A percentile compares a stretch with the other conserved stretches of the same genome.
phyloP scores from a whole-genome alignment of 495 filamentous ascomycete species.

The Penicillium desertorum region DNA sequence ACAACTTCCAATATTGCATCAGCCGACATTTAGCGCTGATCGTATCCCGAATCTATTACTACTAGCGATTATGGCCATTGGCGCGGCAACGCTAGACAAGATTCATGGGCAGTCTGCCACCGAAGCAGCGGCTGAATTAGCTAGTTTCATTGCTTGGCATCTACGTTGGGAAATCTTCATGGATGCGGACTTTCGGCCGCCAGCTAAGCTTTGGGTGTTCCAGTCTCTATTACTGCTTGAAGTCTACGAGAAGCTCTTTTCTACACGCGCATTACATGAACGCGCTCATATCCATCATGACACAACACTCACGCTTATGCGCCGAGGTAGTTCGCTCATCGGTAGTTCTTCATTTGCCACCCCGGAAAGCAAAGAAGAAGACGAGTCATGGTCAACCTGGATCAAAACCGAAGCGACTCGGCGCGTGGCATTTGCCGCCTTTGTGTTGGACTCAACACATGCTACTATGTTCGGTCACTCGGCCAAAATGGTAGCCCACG shows the following conservation, averaged over 20 bases:
- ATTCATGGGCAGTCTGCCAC: conserved; percentile 71
- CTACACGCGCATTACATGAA: conserved; percentile 86
- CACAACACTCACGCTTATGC: conserved; percentile 93
- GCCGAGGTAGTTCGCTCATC: conserved; percentile 85
- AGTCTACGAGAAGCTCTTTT: conserved; percentile 96
- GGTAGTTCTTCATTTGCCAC: conserved; percentile 87
- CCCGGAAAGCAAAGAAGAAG: conserved; percentile 77
- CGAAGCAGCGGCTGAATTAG: conserved; percentile 70
- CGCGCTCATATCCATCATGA: conserved; percentile 96
- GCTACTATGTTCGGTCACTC: conserved; percentile 98
- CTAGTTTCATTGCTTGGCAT: conserved; percentile 88
- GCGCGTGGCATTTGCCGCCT: conserved; percentile 89
- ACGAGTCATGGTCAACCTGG: conserved; percentile 97
- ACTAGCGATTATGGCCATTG: conserved; percentile 93
- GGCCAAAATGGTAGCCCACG: conserved; percentile 94
- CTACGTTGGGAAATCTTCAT: conserved; percentile 91
- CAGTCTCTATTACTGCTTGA: conserved; percentile 88
- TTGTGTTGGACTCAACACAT: conserved; percentile 93
- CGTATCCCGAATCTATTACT: conserved; percentile 80
- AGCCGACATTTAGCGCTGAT: conserved; percentile 88
- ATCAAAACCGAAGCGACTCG: conserved; percentile 91
- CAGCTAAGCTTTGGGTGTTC: conserved; percentile 97
- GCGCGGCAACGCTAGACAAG: conserved; percentile 83
- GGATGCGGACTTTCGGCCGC: conserved; percentile 86
- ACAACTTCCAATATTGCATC: conserved; percentile 91